A percentile compares a stretch with the other conserved stretches of the same genome.
Evolutionary conservation across 1,284 basidiomycete species (phyloP).

Genomic region (Ganoderma sp.): DNA sequence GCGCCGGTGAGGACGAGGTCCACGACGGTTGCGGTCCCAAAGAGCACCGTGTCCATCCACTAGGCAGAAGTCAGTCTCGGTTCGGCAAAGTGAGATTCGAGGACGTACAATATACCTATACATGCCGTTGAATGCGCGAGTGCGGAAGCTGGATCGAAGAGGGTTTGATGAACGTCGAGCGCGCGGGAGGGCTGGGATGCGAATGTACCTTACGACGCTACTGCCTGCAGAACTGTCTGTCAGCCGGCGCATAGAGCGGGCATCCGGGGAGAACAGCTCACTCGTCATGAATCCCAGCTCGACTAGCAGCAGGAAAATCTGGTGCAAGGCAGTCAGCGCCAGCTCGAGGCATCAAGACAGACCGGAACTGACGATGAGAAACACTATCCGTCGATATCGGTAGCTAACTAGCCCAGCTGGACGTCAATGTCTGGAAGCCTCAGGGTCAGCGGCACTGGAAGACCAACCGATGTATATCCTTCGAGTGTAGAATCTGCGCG

Average conservation of each 20-base stretch:
- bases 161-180: neutral
- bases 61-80: neutral
- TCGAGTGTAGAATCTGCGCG: neutral
- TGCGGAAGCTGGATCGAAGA: neutral
- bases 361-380: neutral
- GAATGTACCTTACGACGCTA: neutral
- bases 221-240: neutral
- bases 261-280: neutral
- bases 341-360: neutral
- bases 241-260: neutral
- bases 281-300: neutral
- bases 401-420: neutral
- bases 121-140: neutral
- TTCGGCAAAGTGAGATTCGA: too few relatives aligned
- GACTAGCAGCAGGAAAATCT: neutral
- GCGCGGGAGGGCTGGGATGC: neutral
- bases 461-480: neutral
- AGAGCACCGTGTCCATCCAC: conserved; percentile 4
- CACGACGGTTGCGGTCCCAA: neutral
- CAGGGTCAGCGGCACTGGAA: neutral
- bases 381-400: neutral
- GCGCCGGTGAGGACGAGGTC: conserved; percentile 9
- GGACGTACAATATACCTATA: neutral
- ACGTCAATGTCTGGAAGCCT: neutral
- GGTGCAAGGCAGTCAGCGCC: neutral